Evolutionary conservation across 2,329 filamentous ascomycete genomes (phyloP), one percentile per base, ranked within the genome.

Genomic region (Fusarium lateritium): DNA sequence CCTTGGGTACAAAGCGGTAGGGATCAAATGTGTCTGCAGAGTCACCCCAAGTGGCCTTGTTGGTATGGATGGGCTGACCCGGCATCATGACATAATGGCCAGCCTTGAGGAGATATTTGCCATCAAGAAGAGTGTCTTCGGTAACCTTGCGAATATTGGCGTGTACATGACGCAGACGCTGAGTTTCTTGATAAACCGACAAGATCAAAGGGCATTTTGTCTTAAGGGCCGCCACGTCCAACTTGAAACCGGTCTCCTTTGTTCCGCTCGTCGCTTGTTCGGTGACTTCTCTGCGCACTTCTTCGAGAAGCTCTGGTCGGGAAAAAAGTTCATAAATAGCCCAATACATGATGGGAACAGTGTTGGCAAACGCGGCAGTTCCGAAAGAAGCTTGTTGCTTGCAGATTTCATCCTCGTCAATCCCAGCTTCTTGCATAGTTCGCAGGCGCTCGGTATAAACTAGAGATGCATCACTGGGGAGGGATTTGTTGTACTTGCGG

Each of bases 41-140:
- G 0, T 70, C 62, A 2, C 79, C 80, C 80, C 80, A 82, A 10
- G 78, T 71, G 0, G 54, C 39, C 1, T 71, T 67, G 56, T 76
- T 77, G 6, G 73, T 71, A 57, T 79, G 74, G 2, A 77, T 69
- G 1, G 79, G 65, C 6, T 73, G 55, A 3, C 71, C 75, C 0
- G 81, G 81, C 63, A 83, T 77, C 53, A 77, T 74, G 0, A 82
- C 42, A 13, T 75, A 73, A 15, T 73, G 72, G 0, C 81, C 81
- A 7, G 71, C 72, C 59, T 79, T 80, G 15, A 83, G 70, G 3
- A 82, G 64, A 19, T 79, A 79, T 26, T 72, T 69, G 3, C 70
- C 74, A 11, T 78, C 76, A 3, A 83, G 58, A 0, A 79, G 24
- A 0, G 75, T 78, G 24, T 83, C 80, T 6, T 76, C 58, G 4